Conservation (phyloP, 2,329 filamentous ascomycete genomes). For the Cladosporium sp. region DNA sequence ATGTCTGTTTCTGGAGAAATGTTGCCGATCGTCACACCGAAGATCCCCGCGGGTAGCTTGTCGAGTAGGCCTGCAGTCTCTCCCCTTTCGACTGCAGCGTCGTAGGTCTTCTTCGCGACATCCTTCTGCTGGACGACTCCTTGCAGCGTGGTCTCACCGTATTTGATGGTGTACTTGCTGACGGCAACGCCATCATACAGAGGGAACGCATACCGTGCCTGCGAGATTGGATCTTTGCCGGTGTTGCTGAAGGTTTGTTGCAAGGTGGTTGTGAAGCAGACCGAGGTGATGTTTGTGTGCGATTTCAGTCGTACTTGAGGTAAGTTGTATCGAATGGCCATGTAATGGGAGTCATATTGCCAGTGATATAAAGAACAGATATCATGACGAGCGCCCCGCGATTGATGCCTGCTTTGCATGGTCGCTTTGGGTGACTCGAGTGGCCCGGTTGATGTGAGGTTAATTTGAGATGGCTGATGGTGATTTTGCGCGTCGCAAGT, state of each 20-base stretch:
- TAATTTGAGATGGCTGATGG: not conserved
- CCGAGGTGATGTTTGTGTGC: slow-evolving; percentile 59
- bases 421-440: not conserved
- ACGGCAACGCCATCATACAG: slow-evolving; percentile 70
- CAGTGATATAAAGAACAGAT: slow-evolving; percentile 30
- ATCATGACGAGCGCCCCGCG: not conserved
- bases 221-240: slow-evolving; percentile 41
- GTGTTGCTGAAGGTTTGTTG: slow-evolving; percentile 62
- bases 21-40: slow-evolving; percentile 65
- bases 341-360: not conserved
- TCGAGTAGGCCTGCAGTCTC: slow-evolving; percentile 64
- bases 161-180: slow-evolving; percentile 61
- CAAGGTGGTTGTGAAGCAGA: slow-evolving; percentile 48
- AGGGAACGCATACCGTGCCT: slow-evolving; percentile 66
- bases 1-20: slow-evolving; percentile 57
- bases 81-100: slow-evolving; percentile 54
- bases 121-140: slow-evolving; percentile 65
- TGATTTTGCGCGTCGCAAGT: not conserved
- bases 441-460: not conserved
- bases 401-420: not conserved
- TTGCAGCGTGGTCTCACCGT: slow-evolving; percentile 57
- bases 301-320: slow-evolving; percentile 56
- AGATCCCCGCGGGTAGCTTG: slow-evolving; percentile 61
- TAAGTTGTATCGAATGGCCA: slow-evolving; percentile 41
- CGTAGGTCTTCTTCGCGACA: slow-evolving; percentile 57